Evolutionary conservation across 2,329 filamentous ascomycete species (phyloP), one percentile per base, ranked within the genome.

Genomic region (Purpureocillium lavendulum): DNA sequence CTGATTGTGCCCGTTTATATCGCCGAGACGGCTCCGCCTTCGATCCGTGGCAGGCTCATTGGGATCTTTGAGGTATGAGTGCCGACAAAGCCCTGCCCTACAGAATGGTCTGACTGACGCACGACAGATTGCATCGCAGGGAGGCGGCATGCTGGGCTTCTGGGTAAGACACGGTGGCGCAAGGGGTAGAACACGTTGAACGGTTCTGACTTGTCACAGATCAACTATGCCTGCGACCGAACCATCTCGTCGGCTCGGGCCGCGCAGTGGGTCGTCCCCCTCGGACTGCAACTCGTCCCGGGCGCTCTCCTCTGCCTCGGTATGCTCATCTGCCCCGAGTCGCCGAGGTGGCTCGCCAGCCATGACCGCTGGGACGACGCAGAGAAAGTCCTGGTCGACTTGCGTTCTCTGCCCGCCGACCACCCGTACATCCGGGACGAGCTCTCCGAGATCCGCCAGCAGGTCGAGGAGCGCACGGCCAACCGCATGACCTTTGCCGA

Each of bases 321-420:
- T 46, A 80, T 80, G 64, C 52, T 71, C 11, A 60, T 78, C 46
- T 77, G 73, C 60, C 71, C 73, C 33, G 75, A 80, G 49, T 78
- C 74, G 1, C 75, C 76, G 6, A 70, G 77, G 30, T 80, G 70
- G 68, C 64, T 80, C 2, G 75, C 75, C 8, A 70, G 71, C 41
- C 64, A 71, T 43, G 75, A 80, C 45, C 62, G 67, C 41, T 77
- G 73, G 66, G 75, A 80, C 33, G 64, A 69, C 16, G 58, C 55
- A 2, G 47, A 52, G 7, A 41, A 24, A 5, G 54, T 65, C 0
- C 53, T 67, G 1, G 44, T 54, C 2, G 48, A 47, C 33, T 54
- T 66, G 14, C 57, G 64, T 1, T 55, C 57, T 7, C 56, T 69
- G 3, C 50, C 58, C 0, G 35, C 41, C 1, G 53, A 60, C 1